These are phyloP conservation scores for Phlebiopsis flavidoalba DNA, from an alignment of 768 basidiomycete species.

Conservation along the genomic window DNA sequence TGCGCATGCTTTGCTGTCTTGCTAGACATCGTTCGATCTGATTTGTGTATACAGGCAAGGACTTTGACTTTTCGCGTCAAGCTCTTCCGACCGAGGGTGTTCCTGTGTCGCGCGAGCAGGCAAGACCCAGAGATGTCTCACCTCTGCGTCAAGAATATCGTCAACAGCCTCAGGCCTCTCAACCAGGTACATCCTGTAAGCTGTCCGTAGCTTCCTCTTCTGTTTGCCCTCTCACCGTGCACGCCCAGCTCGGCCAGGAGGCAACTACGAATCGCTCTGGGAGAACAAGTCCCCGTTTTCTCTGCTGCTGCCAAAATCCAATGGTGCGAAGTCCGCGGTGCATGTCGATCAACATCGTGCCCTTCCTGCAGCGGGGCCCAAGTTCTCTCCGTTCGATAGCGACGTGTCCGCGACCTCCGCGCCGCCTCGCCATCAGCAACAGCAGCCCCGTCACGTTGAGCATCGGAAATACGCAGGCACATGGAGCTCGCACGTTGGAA, in stretches of 20 bases:
- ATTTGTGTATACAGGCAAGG: constrained; percentile 53
- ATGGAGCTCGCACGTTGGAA: constrained; percentile 55
- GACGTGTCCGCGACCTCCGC: background rate
- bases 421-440: constrained; percentile 26
- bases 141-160: constrained; percentile 4
- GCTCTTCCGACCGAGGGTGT: constrained; percentile 27
- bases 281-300: constrained; percentile 77
- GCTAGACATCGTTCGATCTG: background rate
- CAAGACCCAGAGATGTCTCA: background rate
- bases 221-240: constrained; percentile 22
- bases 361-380: constrained; percentile 17
- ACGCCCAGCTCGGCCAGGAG: constrained; percentile 34
- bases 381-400: constrained; percentile 14
- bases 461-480: constrained; percentile 14
- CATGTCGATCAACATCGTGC: constrained; percentile 22
- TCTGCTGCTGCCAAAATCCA: constrained; percentile 46
- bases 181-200: constrained; percentile 24
- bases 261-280: constrained; percentile 74
- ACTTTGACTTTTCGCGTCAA: constrained; percentile 80
- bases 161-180: constrained; percentile 12
- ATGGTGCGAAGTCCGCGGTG: constrained; percentile 39
- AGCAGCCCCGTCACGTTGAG: constrained; percentile 15
- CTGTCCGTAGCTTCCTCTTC: constrained; percentile 16
- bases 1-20: constrained; percentile 33
- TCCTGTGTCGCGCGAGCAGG: constrained; percentile 8